Evolutionary conservation across 306 rosid genomes (phyloP).

Genomic region (Canavalia ensiformis): DNA sequence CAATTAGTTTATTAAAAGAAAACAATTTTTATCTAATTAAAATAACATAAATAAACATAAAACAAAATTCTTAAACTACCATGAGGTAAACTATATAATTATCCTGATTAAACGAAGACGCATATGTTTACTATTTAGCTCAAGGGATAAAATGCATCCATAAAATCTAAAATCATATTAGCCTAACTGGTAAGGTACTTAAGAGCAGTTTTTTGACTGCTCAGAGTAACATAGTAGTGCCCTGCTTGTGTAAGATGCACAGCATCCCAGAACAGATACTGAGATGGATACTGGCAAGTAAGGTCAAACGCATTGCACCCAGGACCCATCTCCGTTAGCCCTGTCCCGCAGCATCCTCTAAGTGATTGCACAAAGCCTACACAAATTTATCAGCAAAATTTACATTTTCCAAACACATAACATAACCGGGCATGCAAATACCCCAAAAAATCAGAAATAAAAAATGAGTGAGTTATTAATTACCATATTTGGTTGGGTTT

Average conservation of each 20-base stretch:
- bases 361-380: conserved; percentile 49
- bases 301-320: conserved; percentile 42
- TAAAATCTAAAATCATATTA: not conserved
- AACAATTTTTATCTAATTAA: not conserved
- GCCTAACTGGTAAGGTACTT: conserved; percentile 42
- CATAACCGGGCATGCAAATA: too few species aligned
- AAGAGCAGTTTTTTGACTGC: not conserved
- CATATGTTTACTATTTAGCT: not conserved
- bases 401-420: not conserved
- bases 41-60: not conserved
- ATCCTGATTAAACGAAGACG: not conserved
- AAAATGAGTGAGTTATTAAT: not conserved
- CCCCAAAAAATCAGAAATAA: not conserved
- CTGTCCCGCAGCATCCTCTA: conserved; percentile 69
- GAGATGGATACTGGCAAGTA: conserved; percentile 54
- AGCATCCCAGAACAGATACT: conserved; percentile 62
- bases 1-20: not conserved
- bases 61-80: not conserved
- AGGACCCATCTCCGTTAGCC: conserved; percentile 55
- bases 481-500: conserved; percentile 55
- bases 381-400: conserved; percentile 21
- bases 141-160: not conserved
- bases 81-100: not conserved
- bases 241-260: conserved; percentile 56
- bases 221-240: conserved; percentile 32